Evolutionary conservation across 371 early-diverging fungal species (phyloP).

Genomic region (Phascolomyces articulosus): DNA sequence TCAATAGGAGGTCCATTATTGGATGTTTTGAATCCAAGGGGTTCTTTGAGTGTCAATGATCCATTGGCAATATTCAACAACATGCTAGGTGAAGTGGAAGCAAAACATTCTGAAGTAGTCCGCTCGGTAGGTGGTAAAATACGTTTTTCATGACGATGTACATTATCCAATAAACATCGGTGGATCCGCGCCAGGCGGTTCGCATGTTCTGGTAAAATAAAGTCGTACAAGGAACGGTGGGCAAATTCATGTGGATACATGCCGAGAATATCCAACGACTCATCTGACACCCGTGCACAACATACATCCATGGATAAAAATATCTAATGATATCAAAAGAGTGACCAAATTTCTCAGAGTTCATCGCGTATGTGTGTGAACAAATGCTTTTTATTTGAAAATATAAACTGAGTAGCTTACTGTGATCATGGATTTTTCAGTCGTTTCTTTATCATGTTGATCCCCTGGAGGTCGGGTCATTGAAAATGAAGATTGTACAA

Average conservation of each 20-base stretch:
- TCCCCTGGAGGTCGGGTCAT: slow-evolving; percentile 4
- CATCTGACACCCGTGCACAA: slow-evolving; percentile 62
- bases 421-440: slow-evolving; percentile 8
- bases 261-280: slow-evolving; percentile 55
- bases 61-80: slow-evolving; percentile 32
- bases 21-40: slow-evolving; percentile 49
- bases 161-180: slow-evolving; percentile 51
- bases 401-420: neutral
- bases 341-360: too few species aligned
- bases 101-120: slow-evolving; percentile 43
- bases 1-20: slow-evolving; percentile 44
- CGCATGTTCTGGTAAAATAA: slow-evolving; percentile 48
- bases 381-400: too few species aligned
- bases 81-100: slow-evolving; percentile 32
- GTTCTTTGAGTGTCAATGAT: slow-evolving; percentile 30
- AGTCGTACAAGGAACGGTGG: slow-evolving; percentile 58
- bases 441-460: neutral
- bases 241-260: slow-evolving; percentile 64
- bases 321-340: slow-evolving; percentile 6
- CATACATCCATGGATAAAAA: slow-evolving; percentile 59
- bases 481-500: slow-evolving; percentile 6
- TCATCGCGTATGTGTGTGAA: too few species aligned
- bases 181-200: slow-evolving; percentile 48
- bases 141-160: slow-evolving; percentile 11
- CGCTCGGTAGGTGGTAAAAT: slow-evolving; percentile 47